Evolutionary conservation across 1,284 basidiomycete genomes (phyloP).

Genomic region (Cryptococcus sp.): DNA sequence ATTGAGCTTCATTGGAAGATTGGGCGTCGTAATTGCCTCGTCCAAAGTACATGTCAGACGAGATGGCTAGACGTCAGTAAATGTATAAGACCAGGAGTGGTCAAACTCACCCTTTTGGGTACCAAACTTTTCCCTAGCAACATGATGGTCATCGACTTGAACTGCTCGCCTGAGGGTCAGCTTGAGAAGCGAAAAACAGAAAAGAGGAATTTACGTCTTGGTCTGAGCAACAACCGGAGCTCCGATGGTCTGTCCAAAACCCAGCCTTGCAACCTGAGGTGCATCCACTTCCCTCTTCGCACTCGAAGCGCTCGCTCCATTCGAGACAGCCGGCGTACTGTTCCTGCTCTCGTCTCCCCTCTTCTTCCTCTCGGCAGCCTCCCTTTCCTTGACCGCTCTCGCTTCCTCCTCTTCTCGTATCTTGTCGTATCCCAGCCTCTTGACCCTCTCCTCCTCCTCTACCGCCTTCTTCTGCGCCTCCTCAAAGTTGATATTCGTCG

Average conservation of each 20-base stretch:
- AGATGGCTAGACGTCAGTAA: constrained; percentile 58
- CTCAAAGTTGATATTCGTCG: constrained; percentile 76
- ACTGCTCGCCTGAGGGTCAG: constrained; percentile 21
- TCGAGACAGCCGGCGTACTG: constrained; percentile 15
- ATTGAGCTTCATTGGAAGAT: constrained; percentile 68
- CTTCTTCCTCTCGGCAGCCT: constrained; percentile 54
- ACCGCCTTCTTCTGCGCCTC: constrained; percentile 80
- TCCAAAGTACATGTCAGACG: constrained; percentile 96
- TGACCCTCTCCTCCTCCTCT: constrained; percentile 83
- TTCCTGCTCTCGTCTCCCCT: constrained; percentile 35
- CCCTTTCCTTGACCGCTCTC: constrained; percentile 44
- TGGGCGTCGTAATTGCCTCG: constrained; percentile 79
- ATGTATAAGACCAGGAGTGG: background rate
- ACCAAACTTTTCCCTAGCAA: constrained; percentile 86
- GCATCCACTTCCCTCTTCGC: constrained; percentile 33
- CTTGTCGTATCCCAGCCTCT: constrained; percentile 81
- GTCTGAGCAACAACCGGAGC: constrained; percentile 46
- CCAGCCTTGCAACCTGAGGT: constrained; percentile 53
- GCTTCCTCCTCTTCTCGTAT: constrained; percentile 64
- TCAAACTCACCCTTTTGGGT: constrained; percentile 63
- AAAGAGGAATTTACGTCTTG: constrained; percentile 49
- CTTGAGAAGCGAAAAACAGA: background rate
- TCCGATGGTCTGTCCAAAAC: constrained; percentile 75
- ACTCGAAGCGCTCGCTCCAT: constrained; percentile 32
- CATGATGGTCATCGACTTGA: constrained; percentile 59